Percentiles rank a stretch among this genome's conserved stretches.
phyloP scores from a whole-genome alignment of 2,329 filamentous ascomycete species.

The Elsinoe fawcettii region DNA sequence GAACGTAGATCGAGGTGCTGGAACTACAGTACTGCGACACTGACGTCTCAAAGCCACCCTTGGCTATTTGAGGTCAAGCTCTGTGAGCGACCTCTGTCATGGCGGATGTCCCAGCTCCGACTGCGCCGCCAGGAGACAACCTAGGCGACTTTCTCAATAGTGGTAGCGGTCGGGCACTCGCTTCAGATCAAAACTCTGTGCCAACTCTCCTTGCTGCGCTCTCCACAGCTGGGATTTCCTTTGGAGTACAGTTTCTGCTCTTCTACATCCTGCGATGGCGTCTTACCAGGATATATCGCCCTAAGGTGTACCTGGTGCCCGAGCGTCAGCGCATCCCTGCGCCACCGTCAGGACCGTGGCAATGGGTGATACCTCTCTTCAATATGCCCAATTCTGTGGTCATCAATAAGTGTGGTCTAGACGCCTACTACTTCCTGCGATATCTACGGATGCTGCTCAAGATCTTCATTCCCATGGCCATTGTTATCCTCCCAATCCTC shows the following conservation, averaged over 20 bases:
- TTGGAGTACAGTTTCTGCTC: conserved; percentile 48
- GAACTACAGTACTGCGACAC: no score
- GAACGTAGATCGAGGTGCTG: no score
- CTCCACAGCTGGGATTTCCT: conserved; percentile 27
- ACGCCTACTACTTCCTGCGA: conserved; percentile 94
- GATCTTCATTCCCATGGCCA: conserved; percentile 78
- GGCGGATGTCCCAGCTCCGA: not conserved
- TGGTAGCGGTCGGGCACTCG: not conserved
- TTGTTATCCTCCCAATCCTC: conserved; percentile 73
- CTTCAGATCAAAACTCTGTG: conserved; percentile 22
- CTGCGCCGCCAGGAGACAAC: not conserved
- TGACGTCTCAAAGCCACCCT: no score
- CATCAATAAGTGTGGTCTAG: conserved; percentile 89
- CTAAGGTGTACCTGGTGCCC: conserved; percentile 78
- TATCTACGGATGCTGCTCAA: conserved; percentile 80
- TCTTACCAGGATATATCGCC: conserved; percentile 67
- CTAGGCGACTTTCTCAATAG: not conserved
- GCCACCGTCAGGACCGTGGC: conserved; percentile 52
- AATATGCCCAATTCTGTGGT: conserved; percentile 70
- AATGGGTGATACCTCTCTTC: conserved; percentile 52
- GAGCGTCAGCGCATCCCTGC: conserved; percentile 75
- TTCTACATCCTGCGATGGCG: conserved; percentile 73
- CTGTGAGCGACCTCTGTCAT: not conserved
- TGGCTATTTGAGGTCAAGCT: no score
- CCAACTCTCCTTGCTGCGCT: conserved; percentile 33